Evolutionary conservation across 345 rosid genomes (phyloP), one percentile per base, ranked within the genome.

Genomic region (Carallia pectinifolia): DNA sequence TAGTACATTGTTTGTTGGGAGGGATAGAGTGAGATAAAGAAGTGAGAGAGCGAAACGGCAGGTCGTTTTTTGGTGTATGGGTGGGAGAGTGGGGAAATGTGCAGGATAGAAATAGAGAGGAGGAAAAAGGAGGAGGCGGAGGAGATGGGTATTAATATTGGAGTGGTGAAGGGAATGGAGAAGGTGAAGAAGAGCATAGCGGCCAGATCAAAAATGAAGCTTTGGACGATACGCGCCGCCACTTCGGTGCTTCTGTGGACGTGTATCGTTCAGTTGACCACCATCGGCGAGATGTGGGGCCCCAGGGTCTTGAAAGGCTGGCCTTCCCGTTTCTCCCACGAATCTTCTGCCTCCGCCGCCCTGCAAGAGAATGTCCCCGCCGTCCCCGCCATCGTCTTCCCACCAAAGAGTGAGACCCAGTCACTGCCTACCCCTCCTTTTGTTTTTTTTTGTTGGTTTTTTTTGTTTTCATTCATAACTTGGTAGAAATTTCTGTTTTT

Each of bases 171-270:
- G 44, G 72, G 76, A 58, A 79, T 74, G 30, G 93, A 87, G 74
- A 87, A 88, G 81, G 70, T 86, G 13, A 87, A 78, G 79, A 62
- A 27, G 27, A 66, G 38, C 15, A 29, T 59, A 47, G 66, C 78
- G 9, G 66, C 76, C 12, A 63, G 85, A 74, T 84, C 96, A 60
- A 83, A 83, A 69, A 86, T 82, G 88, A 89, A 92, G 80, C 73
- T 90, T 72, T 92, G 99, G 99, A 78, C 90, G 85, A 83, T 92
- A 67, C 85, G 99, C 2, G 99, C 98, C 64, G 81, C 96, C 65
- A 87, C 97, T 0, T 82, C 96, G 61, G 83, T 96, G 75, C 78
- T 96, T 81, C 81, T 96, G 3, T 96, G 99, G 99, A 96, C 98
- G 33, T 96, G 99, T 70, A 68, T 89, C 56, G 96, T 96, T 61